Conservation (phyloP, 2,329 filamentous ascomycete genomes). For the Plectosphaerella cucumerina region DNA sequence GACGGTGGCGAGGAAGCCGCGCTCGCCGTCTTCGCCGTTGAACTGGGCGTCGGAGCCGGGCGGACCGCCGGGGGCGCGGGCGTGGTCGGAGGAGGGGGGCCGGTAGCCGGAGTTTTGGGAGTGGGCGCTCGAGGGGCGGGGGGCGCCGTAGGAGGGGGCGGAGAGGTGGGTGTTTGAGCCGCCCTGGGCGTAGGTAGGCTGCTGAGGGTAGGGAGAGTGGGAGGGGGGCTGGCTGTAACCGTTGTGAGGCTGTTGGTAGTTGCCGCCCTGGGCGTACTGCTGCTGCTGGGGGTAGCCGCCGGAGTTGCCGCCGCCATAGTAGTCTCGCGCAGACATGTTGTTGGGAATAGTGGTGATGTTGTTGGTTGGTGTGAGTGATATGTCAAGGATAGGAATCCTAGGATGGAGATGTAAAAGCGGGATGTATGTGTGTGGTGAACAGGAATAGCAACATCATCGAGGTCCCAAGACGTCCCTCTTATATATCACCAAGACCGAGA, state of each 20-base stretch:
- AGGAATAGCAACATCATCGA: background rate
- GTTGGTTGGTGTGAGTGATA: background rate
- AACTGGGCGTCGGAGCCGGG: slow-evolving; percentile 10
- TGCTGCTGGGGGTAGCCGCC: slow-evolving; percentile 5
- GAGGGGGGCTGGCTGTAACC: background rate
- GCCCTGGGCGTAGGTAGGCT: slow-evolving; percentile 1
- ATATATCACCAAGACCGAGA: background rate
- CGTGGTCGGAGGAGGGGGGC: background rate
- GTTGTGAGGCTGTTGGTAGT: slow-evolving; percentile 2
- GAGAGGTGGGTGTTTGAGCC: slow-evolving; percentile 1
- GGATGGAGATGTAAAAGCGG: background rate
- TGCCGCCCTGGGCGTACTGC: slow-evolving; percentile 5
- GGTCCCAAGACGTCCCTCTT: background rate
- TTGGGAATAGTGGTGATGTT: background rate
- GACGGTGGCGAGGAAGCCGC: slow-evolving; percentile 50
- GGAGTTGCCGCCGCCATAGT: slow-evolving; percentile 12
- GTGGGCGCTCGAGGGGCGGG: slow-evolving; percentile 5
- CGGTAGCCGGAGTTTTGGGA: slow-evolving; percentile 6
- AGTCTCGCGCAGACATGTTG: slow-evolving; percentile 18
- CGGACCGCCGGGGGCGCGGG: slow-evolving; percentile 5
- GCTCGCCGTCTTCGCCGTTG: slow-evolving; percentile 38
- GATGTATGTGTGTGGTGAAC: background rate
- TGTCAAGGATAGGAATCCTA: background rate
- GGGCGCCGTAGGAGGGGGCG: background rate
- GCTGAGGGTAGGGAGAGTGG: slow-evolving; percentile 2